Evolutionary conservation across 2,329 filamentous ascomycete genomes (phyloP), one percentile per base, ranked within the genome.

Genomic region (Penicillium vulpinum): DNA sequence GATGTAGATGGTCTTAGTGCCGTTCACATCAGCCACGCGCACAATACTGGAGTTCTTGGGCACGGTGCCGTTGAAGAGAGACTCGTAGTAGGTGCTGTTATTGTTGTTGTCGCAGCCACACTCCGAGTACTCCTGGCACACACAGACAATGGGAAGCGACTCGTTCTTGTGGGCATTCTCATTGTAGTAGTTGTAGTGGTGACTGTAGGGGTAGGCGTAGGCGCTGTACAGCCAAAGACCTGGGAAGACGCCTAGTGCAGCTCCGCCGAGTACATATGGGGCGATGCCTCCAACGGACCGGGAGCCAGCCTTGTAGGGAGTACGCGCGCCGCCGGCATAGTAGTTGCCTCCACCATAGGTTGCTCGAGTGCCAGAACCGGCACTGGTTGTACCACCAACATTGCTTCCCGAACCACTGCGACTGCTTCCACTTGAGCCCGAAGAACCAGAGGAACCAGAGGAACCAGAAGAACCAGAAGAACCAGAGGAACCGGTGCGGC

Each of bases 31-130:
- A 3, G 70, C 70, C 5, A 78, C 71, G 38, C 64, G 69, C 18
- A 77, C 71, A 9, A 71, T 57, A 24, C 68, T 77, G 7, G 71
- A 72, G 58, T 80, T 80, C 51, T 59, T 63, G 0, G 72, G 70
- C 35, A 70, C 66, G 4, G 71, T 76, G 33, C 77, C 75, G 46
- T 77, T 73, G 59, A 81, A 70, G 1, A 80, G 58, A 13, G 73
- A 70, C 43, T 76, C 65, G 54, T 79, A 69, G 59, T 76, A 79
- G 1, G 74, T 78, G 44, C 65, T 63, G 57, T 80, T 78, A 40
- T 72, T 71, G 59, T 76, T 78, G 39, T 79, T 72, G 54, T 86
- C 85, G 65, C 85, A 88, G 5, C 84, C 83, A 64, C 85, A 88
- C 33, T 78, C 76, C 18, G 69, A 72, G 63, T 81, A 81, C 55